Conservation (phyloP, 2,329 filamentous ascomycete species). For the Microcyclospora tardicrescens region DNA sequence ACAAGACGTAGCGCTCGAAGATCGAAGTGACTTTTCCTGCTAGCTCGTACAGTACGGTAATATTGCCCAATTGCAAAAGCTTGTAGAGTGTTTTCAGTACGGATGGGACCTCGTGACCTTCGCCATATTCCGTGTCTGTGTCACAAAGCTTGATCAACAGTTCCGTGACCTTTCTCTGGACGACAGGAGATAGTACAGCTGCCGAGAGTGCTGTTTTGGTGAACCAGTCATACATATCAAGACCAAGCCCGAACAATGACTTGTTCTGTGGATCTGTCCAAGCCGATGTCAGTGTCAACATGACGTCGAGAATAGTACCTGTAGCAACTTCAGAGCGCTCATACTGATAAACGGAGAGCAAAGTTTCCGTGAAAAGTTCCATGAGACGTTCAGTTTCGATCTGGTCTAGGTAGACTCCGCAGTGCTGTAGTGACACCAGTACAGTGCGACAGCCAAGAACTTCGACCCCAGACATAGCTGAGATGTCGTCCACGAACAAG, state of each 20-base stretch:
- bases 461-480: constrained; percentile 10
- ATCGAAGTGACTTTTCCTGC: constrained; percentile 56
- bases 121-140: constrained; percentile 53
- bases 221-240: constrained; percentile 70
- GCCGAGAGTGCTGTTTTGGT: constrained; percentile 53
- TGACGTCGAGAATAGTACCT: constrained; percentile 52
- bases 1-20: constrained; percentile 71
- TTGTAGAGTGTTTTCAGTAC: constrained; percentile 60
- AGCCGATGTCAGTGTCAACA: constrained; percentile 48
- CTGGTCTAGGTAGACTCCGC: constrained; percentile 14
- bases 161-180: constrained; percentile 52
- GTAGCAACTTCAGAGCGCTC: constrained; percentile 64
- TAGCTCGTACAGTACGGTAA: constrained; percentile 64
- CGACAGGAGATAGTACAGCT: constrained; percentile 54
- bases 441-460: constrained; percentile 15
- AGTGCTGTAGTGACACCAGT: constrained; percentile 10
- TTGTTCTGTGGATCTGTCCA: constrained; percentile 49
- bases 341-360: constrained; percentile 45
- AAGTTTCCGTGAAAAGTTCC: constrained; percentile 34
- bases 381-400: constrained; percentile 33
- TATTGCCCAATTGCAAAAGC: constrained; percentile 53
- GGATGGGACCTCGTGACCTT: constrained; percentile 40
- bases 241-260: constrained; percentile 51
- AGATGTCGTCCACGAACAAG: constrained; percentile 12
- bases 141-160: constrained; percentile 60